Evolutionary conservation across 192 early-diverging fungal genomes (phyloP), one percentile per base, ranked within the genome.

Genomic region (Kappamyces sp.): DNA sequence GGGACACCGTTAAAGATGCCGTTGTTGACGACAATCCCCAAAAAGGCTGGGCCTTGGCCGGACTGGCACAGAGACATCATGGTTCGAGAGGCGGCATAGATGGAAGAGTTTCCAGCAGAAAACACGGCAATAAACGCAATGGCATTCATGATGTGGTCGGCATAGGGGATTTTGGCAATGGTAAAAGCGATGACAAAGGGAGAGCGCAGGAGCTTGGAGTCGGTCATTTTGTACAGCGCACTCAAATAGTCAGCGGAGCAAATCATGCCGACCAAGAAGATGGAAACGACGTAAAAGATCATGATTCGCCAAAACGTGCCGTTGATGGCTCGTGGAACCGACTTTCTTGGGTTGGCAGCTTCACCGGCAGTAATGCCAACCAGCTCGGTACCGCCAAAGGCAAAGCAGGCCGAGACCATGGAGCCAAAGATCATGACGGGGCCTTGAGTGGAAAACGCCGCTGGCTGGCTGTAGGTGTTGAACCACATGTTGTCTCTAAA

Each of bases 331-430:
- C 63, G 57, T 47, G 71, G 71, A 35, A 73, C 62, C 39, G 49
- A 58, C 12, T 83, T 80, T 5, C 79, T 71, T n/a, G 90, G 90
- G 70, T 92, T 92, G 15, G 83, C 75, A 49, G 85, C 83, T 67
- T 92, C 90, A 58, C 89, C 89, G 41, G 87, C 87, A 31, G 89
- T 88, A 66, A 93, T 82, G 58, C 89, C 90, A 50, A 93, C 76
- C 13, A 93, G 70, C 65, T 93, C 90, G 1, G 90, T 91, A 49
- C 91, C 91, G 59, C 83, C 79, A 71, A 90, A 87, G 38, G 86
- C 84, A 66, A 90, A 90, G 57, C 80, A 79, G 2, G 90, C 87
- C 35, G 77, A 76, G 6, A 88, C 78, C 52, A 86, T 82, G 1
- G 80, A 50, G 49, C 49, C 23, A 23, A 23, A 23, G 23, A 23